phyloP scores from a whole-genome alignment of 2,329 filamentous ascomycete species.

The Beauveria medogensis region DNA sequence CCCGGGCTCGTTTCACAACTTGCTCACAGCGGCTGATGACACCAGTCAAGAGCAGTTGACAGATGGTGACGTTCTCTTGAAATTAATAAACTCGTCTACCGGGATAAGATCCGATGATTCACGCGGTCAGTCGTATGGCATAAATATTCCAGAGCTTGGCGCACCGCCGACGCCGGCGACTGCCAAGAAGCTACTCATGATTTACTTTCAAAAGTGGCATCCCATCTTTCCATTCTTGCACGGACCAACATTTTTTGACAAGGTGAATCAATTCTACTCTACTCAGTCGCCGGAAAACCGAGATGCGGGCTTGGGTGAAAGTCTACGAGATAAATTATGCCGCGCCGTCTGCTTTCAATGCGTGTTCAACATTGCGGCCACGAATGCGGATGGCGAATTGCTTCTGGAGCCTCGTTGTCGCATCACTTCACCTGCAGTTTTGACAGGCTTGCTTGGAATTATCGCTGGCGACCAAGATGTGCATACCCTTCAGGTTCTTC shows the following conservation, averaged over 20 bases:
- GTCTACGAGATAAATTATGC: constrained; percentile 18
- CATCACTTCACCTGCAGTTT: constrained; percentile 29
- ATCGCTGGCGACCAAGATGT: constrained; percentile 35
- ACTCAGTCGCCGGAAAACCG: background rate
- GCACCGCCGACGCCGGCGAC: constrained; percentile 20
- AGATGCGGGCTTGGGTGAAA: constrained; percentile 8
- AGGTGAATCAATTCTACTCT: constrained; percentile 34
- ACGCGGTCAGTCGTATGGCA: constrained; percentile 10
- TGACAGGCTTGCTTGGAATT: constrained; percentile 28
- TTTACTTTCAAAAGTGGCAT: constrained; percentile 44
- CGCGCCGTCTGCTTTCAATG: constrained; percentile 37
- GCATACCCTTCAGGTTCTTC: constrained; percentile 37
- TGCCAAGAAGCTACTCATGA: constrained; percentile 35
- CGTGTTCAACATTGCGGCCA: constrained; percentile 39
- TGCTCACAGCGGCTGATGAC: background rate
- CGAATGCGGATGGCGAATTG: constrained; percentile 18
- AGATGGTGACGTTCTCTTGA: background rate
- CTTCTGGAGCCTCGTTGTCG: constrained; percentile 23
- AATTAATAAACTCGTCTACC: background rate
- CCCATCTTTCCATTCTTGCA: constrained; percentile 44
- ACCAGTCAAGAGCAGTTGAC: background rate
- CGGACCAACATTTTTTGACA: constrained; percentile 38
- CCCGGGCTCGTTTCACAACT: background rate
- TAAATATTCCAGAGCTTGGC: constrained; percentile 18
- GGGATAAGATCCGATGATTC: background rate